phyloP scores from a whole-genome alignment of 257 asterid genomes.

The Solanum rostratum region DNA sequence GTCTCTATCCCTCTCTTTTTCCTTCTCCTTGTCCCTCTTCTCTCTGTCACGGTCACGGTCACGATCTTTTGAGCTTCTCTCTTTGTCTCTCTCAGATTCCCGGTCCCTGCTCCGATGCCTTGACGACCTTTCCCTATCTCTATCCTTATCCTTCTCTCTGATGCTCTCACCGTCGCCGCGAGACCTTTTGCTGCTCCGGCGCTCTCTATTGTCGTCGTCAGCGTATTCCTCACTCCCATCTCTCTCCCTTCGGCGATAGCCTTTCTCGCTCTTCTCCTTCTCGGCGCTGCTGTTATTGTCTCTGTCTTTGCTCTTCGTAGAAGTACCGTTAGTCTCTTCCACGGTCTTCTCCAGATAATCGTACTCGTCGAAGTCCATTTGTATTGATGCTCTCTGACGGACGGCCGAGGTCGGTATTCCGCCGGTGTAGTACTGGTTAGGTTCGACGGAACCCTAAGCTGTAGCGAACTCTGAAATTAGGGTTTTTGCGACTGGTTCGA shows the following conservation, averaged over 20 bases:
- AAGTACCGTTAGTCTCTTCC: conserved; percentile 62
- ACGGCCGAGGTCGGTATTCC: background rate
- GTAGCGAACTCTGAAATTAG: background rate
- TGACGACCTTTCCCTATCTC: conserved; percentile 51
- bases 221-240: conserved; percentile 41
- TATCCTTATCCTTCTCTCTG: conserved; percentile 32
- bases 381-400: background rate
- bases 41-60: conserved; percentile 21
- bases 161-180: conserved; percentile 36
- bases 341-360: conserved; percentile 90
- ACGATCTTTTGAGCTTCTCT: conserved; percentile 28
- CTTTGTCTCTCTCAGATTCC: conserved; percentile 30
- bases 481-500: background rate
- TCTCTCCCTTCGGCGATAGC: conserved; percentile 61
- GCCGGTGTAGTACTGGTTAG: background rate
- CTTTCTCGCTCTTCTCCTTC: conserved; percentile 54
- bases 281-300: conserved; percentile 31
- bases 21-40: conserved; percentile 14
- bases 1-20: conserved; percentile 14
- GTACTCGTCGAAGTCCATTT: conserved; percentile 97
- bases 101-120: conserved; percentile 50
- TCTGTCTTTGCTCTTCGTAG: conserved; percentile 45
- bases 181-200: conserved; percentile 58
- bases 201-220: conserved; percentile 51
- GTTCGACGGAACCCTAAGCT: background rate